Evolutionary conservation across 2,329 filamentous ascomycete species (phyloP).

Genomic region (Fusarium falciforme): DNA sequence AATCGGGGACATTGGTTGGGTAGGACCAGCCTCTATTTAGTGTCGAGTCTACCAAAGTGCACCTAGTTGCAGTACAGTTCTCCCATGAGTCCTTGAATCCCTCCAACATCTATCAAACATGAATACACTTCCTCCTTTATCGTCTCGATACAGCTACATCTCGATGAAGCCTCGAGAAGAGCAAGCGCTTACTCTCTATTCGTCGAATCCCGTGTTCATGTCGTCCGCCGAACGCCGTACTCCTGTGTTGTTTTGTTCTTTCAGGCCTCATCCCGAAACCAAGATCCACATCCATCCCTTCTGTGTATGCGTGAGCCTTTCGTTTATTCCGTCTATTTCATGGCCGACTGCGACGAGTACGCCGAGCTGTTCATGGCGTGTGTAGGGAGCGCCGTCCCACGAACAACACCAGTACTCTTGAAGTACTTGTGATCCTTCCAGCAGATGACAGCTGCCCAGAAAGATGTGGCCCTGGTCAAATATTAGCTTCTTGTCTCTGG

Average conservation of each 20-base stretch:
- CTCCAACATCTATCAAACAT: not conserved
- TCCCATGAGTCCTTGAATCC: not conserved
- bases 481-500: too few species aligned
- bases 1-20: not conserved
- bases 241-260: not conserved
- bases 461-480: not conserved
- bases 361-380: not conserved
- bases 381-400: conserved; percentile 2
- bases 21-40: not conserved
- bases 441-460: conserved; percentile 19
- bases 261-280: accelerated
- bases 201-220: not conserved
- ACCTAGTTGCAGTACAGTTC: not conserved
- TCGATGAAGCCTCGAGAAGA: not conserved
- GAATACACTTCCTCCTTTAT: too few species aligned
- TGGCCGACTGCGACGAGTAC: not conserved
- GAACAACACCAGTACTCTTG: not conserved
- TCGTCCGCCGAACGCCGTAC: not conserved
- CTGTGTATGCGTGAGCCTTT: not conserved
- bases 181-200: not conserved
- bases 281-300: not conserved
- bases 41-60: not conserved
- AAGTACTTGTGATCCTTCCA: conserved; percentile 22
- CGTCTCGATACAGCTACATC: not conserved
- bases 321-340: not conserved